A percentile compares a stretch with the other conserved stretches of the same genome.
phyloP scores from a whole-genome alignment of 225 moss, liverwort and hornwort species.

The Lunularia cruciata region DNA sequence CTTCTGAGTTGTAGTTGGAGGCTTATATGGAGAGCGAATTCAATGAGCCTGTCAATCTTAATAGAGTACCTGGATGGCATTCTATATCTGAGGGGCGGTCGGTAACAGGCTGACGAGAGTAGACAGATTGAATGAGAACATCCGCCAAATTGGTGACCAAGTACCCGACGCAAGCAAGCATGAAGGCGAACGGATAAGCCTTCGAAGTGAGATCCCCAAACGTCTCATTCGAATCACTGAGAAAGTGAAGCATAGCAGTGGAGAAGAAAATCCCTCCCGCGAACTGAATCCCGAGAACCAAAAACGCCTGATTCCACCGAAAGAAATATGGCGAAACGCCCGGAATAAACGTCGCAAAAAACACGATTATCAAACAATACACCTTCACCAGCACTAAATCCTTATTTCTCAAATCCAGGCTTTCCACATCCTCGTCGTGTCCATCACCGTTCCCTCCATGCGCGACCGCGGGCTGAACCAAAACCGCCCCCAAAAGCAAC shows the following conservation, averaged over 20 bases:
- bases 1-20: no score
- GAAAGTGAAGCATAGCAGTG: slow-evolving; percentile 82
- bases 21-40: no score
- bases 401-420: slow-evolving; percentile 20
- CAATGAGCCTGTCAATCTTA: no score
- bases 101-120: slow-evolving; percentile 9
- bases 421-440: neutral
- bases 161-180: slow-evolving; percentile 76
- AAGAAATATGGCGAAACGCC: slow-evolving; percentile 70
- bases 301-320: slow-evolving; percentile 70
- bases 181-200: slow-evolving; percentile 58
- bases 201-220: slow-evolving; percentile 39
- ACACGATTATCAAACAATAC: slow-evolving; percentile 65
- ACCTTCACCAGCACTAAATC: slow-evolving; percentile 55
- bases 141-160: slow-evolving; percentile 73
- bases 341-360: slow-evolving; percentile 66
- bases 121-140: slow-evolving; percentile 52
- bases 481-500: neutral
- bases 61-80: neutral
- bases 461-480: neutral
- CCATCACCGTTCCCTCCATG: slow-evolving; percentile 13
- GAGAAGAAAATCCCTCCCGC: slow-evolving; percentile 79
- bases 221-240: slow-evolving; percentile 54
- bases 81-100: slow-evolving; percentile 40
- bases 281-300: slow-evolving; percentile 82